Conservation (phyloP, 352 stramenopile species). For the Peronospora farinosa region DNA sequence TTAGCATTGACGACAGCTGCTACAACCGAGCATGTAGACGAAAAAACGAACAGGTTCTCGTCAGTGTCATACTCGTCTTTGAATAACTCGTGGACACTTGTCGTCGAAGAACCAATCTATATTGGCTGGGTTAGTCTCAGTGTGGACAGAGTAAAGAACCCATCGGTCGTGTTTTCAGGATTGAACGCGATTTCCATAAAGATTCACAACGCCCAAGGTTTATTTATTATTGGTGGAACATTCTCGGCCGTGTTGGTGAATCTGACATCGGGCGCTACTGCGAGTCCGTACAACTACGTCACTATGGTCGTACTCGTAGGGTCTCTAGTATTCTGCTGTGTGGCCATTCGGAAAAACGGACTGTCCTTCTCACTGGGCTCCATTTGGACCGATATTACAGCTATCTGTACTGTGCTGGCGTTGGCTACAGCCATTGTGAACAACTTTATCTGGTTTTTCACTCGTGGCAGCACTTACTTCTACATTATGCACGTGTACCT, state of each 20-base stretch:
- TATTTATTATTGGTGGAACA: conserved; percentile 48
- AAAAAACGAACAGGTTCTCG: conserved; percentile 27
- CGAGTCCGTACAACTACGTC: conserved; percentile 86
- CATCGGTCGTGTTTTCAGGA: conserved; percentile 58
- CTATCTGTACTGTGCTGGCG: conserved; percentile 74
- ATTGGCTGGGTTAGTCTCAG: conserved; percentile 63
- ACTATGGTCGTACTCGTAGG: conserved; percentile 81
- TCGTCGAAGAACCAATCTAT: conserved; percentile 43
- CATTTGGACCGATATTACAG: conserved; percentile 84
- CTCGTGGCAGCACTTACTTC: conserved; percentile 64
- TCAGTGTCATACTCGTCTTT: conserved; percentile 19
- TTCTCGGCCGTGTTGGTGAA: conserved; percentile 77
- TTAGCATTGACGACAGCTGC: conserved; percentile 9
- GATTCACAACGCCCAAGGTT: conserved; percentile 43
- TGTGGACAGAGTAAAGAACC: conserved; percentile 71
- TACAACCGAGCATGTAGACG: not conserved
- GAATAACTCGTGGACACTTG: conserved; percentile 55
- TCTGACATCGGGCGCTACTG: conserved; percentile 44
- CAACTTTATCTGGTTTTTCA: conserved; percentile 80
- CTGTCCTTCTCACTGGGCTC: conserved; percentile 77
- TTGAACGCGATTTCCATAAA: conserved; percentile 56
- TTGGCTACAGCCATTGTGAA: conserved; percentile 71
- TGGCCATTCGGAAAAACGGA: conserved; percentile 79
- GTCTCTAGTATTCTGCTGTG: conserved; percentile 71
- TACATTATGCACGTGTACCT: conserved; percentile 74